Base-by-base conservation (phyloP, 805 yeast species). In the Saturnispora kantuleensis region DNA sequence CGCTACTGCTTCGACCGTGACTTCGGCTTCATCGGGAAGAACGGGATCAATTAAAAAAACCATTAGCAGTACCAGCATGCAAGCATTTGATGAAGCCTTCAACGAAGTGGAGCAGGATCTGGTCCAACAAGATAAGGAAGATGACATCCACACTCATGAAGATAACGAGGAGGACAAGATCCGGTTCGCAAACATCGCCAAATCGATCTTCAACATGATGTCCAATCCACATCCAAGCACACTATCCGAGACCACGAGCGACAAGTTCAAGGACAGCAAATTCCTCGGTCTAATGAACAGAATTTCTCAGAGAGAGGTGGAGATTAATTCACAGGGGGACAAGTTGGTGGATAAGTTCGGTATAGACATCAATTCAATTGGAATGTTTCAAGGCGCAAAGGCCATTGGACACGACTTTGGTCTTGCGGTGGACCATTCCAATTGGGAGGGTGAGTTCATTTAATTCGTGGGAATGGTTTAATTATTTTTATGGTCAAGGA, bases 271-370 rank as follows among this genome's bases (percentile, higher is more conserved):
- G 50, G 63, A 65, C 41, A 66, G 71, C 8, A 59, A 59, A 13
- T 70, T 70, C 44, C 51, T 70, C 44, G 65, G 66, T 44, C 53
- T 70, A 30, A 70, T 70, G 75, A 52, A 59, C 31, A 55, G 50
- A 48, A 66, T 70, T 8, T 60, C 69, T 13, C 56, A 56, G 11
- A 59, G 69, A 39, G 57, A 67, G 48, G 68, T 70, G 35, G 70
- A 66, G 45, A 50, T 70, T 6, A 57, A 58, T 38, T 48, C 53
- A 12, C 52, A 55, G 3, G 66, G 67, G n/a, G 63, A 66, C 44
- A 63, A 60, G 46, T 60, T 70, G 21, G 59, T 68, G 37, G 64
- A 63, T 39, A 52, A 61, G 6, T 72, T 38, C 26, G 49, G 73
- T 5, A 57, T 57, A 15, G 73, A 68, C 47, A 62, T 7, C 10